Conservation (phyloP, 345 rosid species). For the Salix caprea region DNA sequence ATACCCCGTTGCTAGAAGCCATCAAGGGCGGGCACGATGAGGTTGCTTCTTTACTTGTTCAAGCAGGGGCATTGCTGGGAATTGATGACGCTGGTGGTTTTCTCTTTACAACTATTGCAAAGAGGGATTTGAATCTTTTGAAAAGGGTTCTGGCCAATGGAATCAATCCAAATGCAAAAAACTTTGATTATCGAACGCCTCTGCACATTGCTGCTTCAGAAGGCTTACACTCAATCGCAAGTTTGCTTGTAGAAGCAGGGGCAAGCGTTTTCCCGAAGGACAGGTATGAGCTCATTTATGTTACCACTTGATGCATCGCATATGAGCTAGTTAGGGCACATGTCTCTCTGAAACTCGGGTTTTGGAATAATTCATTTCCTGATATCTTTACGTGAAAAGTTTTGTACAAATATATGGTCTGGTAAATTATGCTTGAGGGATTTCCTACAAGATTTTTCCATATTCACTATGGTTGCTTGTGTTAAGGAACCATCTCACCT, state of each 20-base stretch:
- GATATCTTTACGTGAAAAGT: too few relatives aligned
- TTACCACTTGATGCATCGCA: neutral
- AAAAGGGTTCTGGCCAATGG: constrained; percentile 56
- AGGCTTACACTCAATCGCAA: constrained; percentile 45
- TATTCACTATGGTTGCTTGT: too few relatives aligned
- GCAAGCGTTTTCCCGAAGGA: constrained; percentile 69
- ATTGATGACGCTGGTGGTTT: constrained; percentile 63
- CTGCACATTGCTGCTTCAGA: constrained; percentile 82
- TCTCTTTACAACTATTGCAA: constrained; percentile 57
- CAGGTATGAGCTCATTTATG: constrained; percentile 38
- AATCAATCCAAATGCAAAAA: constrained; percentile 62
- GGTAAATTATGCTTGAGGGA: too few relatives aligned
- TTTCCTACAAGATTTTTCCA: too few relatives aligned
- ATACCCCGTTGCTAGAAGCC: constrained; percentile 77
- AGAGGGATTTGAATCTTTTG: constrained; percentile 49
- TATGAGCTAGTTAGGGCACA: neutral
- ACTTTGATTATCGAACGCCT: constrained; percentile 68
- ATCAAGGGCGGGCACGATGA: constrained; percentile 62
- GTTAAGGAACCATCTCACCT: too few relatives aligned
- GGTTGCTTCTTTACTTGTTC: constrained; percentile 50
- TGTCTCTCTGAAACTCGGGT: neutral
- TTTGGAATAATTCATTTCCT: neutral
- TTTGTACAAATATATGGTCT: too few relatives aligned
- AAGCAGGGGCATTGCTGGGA: constrained; percentile 53
- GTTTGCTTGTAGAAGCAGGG: constrained; percentile 56